Conservation (phyloP, 495 filamentous ascomycete genomes). For the Aspergillus incahuasiensis region DNA sequence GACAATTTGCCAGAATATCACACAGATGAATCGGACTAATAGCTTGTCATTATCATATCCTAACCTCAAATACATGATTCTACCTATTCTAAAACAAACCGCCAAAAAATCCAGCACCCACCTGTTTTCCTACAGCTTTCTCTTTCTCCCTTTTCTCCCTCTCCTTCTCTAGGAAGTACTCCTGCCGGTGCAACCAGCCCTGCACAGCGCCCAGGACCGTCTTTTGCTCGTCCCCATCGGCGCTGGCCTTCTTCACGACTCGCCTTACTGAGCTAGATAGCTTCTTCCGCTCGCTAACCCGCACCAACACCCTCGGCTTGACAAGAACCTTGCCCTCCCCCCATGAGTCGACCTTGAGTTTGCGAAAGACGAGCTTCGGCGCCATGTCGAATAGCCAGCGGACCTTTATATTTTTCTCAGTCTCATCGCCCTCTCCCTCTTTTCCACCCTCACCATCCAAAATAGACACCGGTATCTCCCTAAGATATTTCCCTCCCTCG, state of each 20-base stretch:
- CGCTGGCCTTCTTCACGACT: neutral
- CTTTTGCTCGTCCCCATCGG: neutral
- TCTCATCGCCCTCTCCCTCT: neutral
- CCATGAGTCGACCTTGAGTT: slow-evolving; percentile 6
- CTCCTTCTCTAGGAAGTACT: neutral
- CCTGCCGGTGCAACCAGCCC: neutral
- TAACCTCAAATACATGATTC: too few relatives aligned
- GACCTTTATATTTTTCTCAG: neutral
- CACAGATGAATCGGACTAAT: too few relatives aligned
- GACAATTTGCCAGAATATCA: slow-evolving; percentile 8
- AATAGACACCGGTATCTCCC: neutral
- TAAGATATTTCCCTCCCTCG: neutral
- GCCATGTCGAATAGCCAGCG: slow-evolving; percentile 7
- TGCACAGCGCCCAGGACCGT: neutral
- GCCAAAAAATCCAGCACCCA: neutral
- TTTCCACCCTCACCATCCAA: neutral
- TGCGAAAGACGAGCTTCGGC: neutral
- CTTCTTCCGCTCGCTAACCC: neutral
- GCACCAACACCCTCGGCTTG: slow-evolving; percentile 1
- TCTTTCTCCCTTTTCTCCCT: neutral
- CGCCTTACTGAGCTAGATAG: too few relatives aligned
- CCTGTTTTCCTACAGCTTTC: neutral
- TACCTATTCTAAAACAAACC: neutral
- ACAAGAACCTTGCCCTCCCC: neutral
- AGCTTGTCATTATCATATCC: too few relatives aligned